Conservation (phyloP, 2,329 filamentous ascomycete species). For the Hawksworthiomyces lignivorus region DNA sequence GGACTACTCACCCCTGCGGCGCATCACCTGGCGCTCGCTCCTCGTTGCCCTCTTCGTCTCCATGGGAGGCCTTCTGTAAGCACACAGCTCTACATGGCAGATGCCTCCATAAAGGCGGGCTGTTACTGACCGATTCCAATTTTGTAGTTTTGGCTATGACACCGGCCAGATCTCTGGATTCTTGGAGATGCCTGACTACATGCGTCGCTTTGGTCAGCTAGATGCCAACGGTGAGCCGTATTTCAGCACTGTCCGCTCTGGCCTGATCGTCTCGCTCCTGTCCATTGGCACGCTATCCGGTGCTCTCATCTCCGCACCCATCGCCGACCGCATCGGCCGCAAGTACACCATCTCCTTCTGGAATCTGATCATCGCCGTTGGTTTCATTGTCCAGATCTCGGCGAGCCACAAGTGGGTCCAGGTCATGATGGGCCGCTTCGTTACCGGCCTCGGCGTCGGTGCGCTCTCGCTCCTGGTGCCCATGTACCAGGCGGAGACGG, state of each 20-base stretch:
- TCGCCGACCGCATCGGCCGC: conserved; percentile 51
- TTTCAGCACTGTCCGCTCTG: conserved; percentile 35
- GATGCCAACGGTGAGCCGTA: conserved; percentile 29
- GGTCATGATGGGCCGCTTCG: conserved; percentile 50
- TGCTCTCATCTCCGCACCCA: conserved; percentile 44
- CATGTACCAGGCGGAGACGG: conserved; percentile 51
- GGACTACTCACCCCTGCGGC: conserved; percentile 13
- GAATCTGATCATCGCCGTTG: conserved; percentile 52
- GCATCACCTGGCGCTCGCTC: conserved; percentile 9
- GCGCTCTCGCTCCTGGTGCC: conserved; percentile 56
- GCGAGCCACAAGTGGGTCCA: conserved; percentile 54
- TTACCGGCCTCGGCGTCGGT: conserved; percentile 61
- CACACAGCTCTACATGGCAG: too few relatives aligned
- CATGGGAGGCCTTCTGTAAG: conserved; percentile 14
- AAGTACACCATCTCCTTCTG: conserved; percentile 45
- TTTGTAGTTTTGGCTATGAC: conserved; percentile 44
- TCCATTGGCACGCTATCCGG: conserved; percentile 49
- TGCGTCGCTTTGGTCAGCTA: conserved; percentile 44
- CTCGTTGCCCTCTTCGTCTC: conserved; percentile 13
- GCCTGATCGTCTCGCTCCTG: conserved; percentile 48
- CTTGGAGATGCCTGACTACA: conserved; percentile 45
- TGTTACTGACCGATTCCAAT: too few relatives aligned
- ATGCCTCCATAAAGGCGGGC: too few relatives aligned
- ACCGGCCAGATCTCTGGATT: conserved; percentile 52
- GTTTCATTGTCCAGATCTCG: conserved; percentile 59